phyloP scores from a whole-genome alignment of 495 filamentous ascomycete genomes.

The Neurospora intermedia region DNA sequence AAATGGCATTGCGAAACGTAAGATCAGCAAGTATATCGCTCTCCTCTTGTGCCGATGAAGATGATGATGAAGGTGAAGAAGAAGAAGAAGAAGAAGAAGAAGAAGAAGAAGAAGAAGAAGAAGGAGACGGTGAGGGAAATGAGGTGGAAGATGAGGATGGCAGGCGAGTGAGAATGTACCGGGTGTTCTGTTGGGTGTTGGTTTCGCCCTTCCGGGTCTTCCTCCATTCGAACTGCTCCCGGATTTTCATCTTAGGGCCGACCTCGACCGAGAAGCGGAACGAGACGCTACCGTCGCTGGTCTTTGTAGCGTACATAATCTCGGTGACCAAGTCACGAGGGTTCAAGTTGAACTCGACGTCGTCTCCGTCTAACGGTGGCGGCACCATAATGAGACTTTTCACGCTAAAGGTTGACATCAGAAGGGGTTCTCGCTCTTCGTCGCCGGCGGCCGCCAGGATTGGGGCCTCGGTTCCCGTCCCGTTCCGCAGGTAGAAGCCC shows the following conservation, averaged over 20 bases:
- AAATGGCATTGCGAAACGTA: background rate
- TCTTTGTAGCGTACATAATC: background rate
- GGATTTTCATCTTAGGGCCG: background rate
- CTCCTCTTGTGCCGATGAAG: background rate
- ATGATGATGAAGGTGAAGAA: background rate
- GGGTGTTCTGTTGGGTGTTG: background rate
- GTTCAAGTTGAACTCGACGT: background rate
- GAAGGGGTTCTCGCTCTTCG: background rate
- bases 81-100: background rate
- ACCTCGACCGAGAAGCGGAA: constrained; percentile 6
- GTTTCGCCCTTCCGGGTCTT: background rate
- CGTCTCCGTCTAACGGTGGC: background rate
- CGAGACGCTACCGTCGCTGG: background rate
- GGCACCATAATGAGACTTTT: constrained; percentile 2
- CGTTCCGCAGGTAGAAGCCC: constrained; percentile 7
- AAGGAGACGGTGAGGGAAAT: no score
- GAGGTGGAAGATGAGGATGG: background rate
- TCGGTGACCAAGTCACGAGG: constrained; percentile 4
- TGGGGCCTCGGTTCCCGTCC: background rate
- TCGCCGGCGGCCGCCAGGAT: constrained; percentile 6
- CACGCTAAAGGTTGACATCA: background rate
- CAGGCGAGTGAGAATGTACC: background rate
- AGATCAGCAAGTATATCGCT: constrained; percentile 2
- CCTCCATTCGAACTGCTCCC: constrained; percentile 10
- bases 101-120: background rate